Evolutionary conservation across 371 early-diverging fungal species (phyloP).

Genomic region (Actinomortierella wolfii): DNA sequence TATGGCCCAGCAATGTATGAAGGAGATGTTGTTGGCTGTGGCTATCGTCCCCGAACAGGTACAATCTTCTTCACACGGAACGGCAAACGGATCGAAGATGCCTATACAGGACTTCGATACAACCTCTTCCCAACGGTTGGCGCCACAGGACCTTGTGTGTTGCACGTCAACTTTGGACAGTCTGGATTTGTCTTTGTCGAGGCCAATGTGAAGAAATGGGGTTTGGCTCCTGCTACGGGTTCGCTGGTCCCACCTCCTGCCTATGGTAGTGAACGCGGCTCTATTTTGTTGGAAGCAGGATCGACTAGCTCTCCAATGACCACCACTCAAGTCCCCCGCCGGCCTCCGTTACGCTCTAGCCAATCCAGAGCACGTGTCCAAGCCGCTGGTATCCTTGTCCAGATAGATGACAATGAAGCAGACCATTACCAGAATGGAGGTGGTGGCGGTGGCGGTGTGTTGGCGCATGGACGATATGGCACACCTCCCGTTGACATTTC

Average conservation of each 20-base stretch:
- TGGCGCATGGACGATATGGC: neutral
- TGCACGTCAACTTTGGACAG: constrained; percentile 70
- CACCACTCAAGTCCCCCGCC: constrained; percentile 12
- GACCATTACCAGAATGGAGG: neutral
- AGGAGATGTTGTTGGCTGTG: constrained; percentile 81
- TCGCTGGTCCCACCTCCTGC: constrained; percentile 68
- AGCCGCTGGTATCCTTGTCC: constrained; percentile 31
- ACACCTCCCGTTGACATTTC: neutral
- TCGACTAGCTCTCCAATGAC: constrained; percentile 1
- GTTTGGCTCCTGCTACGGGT: constrained; percentile 76
- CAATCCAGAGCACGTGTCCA: constrained; percentile 25
- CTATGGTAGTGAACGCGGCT: constrained; percentile 60
- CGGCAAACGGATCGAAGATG: constrained; percentile 68
- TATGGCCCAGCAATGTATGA: constrained; percentile 66
- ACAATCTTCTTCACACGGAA: constrained; percentile 81
- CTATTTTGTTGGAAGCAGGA: constrained; percentile 52
- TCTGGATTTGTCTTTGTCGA: constrained; percentile 72
- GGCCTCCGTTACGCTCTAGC: constrained; percentile 28
- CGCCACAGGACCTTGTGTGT: constrained; percentile 65
- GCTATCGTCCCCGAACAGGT: constrained; percentile 76
- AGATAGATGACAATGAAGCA: constrained; percentile 18
- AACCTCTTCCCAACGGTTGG: constrained; percentile 70
- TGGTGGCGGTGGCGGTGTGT: neutral
- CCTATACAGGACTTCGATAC: constrained; percentile 57
- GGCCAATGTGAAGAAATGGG: constrained; percentile 88